Percentiles rank a stretch among this genome's conserved stretches.
Evolutionary conservation across 208 protist species (phyloP).

Genomic region (Giardia duodenalis): DNA sequence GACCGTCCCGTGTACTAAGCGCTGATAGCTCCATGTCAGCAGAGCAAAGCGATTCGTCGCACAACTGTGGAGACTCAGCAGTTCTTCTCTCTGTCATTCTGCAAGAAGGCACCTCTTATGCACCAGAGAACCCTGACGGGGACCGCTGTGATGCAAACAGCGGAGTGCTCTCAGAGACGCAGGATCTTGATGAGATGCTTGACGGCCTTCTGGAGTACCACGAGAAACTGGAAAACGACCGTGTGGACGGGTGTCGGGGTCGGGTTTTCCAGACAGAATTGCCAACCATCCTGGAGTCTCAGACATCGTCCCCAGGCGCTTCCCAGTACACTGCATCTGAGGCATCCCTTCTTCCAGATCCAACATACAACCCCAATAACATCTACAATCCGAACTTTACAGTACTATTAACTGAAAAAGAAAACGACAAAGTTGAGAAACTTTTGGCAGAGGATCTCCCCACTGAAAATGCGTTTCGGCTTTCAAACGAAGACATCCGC

Average conservation of each 20-base stretch:
- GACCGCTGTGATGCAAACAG: neutral
- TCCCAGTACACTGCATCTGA: too few relatives aligned
- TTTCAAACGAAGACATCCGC: neutral
- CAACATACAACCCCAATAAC: neutral
- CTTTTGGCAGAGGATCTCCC: neutral
- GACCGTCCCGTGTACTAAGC: too few relatives aligned
- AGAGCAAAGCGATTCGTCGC: neutral
- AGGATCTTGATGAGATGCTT: neutral
- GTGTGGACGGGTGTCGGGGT: neutral
- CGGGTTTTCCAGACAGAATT: neutral
- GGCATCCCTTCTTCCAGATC: too few relatives aligned
- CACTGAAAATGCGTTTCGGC: neutral
- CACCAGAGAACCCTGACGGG: neutral
- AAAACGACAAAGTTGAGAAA: neutral
- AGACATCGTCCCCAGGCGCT: neutral
- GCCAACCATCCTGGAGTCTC: neutral
- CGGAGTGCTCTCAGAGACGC: neutral
- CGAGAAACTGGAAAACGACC: neutral
- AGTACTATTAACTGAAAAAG: neutral
- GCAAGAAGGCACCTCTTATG: neutral
- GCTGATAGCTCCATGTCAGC: too few relatives aligned
- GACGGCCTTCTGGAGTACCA: neutral
- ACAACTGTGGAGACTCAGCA: neutral
- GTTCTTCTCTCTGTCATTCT: neutral
- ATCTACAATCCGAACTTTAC: conserved; percentile 2